Evolutionary conservation across 1,284 basidiomycete species (phyloP), one percentile per base, ranked within the genome.

Genomic region (Xerocomus cyaneibrunnescens): DNA sequence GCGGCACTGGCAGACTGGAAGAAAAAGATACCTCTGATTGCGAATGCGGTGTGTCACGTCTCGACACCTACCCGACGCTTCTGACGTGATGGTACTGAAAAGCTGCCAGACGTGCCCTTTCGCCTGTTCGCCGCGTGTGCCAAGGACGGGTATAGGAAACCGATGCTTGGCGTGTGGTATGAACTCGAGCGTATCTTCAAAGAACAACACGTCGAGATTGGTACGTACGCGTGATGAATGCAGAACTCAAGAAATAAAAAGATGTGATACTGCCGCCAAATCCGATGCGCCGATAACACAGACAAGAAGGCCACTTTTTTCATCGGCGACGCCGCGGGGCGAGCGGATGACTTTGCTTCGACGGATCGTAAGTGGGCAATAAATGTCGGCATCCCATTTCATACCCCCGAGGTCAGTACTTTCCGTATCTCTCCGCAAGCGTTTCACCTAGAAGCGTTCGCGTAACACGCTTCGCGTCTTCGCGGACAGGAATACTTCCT

Each of bases 271-370:
- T n/a, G n/a, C n/a, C n/a, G n/a, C n/a, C n/a, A n/a, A n/a, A n/a
- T n/a, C n/a, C n/a, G n/a, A n/a, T n/a, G n/a, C n/a, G n/a, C 7
- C 9, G 8, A 6, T 30, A 31, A 30, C 7, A 14, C 45, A 93
- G 92, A 95, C 67, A 78, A 82, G 58, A 55, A 65, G 0, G 50
- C 72, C 0, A 87, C 89, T 0, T 88, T 90, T 60, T 95, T 87
- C 62, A 87, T 97, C 3, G 94, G 94, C 6, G 94, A 98, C 62
- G 94, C 93, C 2, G 94, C 94, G 7, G 94, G 94, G 9, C 79
- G 94, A 52, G 47, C 72, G 16, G 69, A 72, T 12, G 92, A 95
- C 67, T 88, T 87, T 65, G 79, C 87, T 7, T 83, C 85, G 51
- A 90, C 86, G 0, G 94, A 96, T 70, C 78, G 87, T 36, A 94